Conservation (phyloP, 163 green algal species). For the Scenedesmus sp. region DNA sequence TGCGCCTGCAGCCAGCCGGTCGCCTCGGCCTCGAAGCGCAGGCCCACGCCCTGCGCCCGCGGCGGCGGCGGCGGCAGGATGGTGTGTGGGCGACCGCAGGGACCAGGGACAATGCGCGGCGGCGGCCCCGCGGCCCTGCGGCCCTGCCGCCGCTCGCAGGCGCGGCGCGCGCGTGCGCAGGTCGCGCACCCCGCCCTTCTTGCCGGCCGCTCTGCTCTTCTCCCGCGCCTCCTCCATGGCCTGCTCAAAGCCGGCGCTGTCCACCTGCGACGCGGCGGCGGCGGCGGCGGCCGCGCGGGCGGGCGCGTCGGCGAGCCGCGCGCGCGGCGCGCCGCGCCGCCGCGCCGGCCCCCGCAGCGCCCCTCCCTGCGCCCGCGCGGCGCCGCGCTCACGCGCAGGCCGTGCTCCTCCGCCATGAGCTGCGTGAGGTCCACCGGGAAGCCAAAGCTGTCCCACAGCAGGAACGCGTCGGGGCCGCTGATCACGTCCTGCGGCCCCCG, state of each 20-base stretch:
- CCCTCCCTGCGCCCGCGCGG: background rate
- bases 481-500: no score
- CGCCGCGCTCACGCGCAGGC: slow-evolving; percentile 82
- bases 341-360: no score
- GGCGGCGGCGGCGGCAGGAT: no score
- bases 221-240: slow-evolving; percentile 87
- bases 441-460: slow-evolving; percentile 97
- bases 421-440: slow-evolving; percentile 98
- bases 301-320: no score
- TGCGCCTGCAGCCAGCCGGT: slow-evolving; percentile 87
- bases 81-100: no score
- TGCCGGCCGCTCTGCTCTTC: slow-evolving; percentile 64
- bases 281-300: background rate
- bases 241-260: slow-evolving; percentile 65
- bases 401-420: slow-evolving; percentile 96
- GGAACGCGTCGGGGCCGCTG: slow-evolving; percentile 82
- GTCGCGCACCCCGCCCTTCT: slow-evolving; percentile 64
- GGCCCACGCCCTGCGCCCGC: slow-evolving; percentile 40
- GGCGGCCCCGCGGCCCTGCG: no score
- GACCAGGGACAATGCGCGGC: no score
- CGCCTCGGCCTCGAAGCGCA: slow-evolving; percentile 97
- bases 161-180: no score
- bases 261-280: slow-evolving; percentile 21
- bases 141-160: no score
- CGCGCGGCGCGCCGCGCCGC: no score